Evolutionary conservation across 768 basidiomycete genomes (phyloP), one percentile per base, ranked within the genome.

Genomic region (Neoboletus brunneissimus): DNA sequence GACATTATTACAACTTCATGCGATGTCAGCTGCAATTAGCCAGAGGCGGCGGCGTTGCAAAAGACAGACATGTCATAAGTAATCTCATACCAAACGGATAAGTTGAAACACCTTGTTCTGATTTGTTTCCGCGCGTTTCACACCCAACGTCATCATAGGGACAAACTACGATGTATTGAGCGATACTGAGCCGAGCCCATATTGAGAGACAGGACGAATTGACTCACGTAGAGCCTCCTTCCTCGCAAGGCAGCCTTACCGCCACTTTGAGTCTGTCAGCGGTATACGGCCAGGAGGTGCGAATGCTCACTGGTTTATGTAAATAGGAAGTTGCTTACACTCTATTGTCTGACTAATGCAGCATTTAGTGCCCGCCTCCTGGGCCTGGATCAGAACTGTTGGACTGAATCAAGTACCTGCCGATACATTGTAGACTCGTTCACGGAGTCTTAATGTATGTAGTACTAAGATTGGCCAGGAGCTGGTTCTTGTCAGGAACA

Each of bases 11-110:
- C 40, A 59, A 55, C 47, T 64, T 45, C 42, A 29, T 32, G 43
- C 29, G 41, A 64, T 25, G 62, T 53, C 61, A 60, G 18, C 11
- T 41, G 15, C 18, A 48, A 49, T 52, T 27, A 54, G 11, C 56
- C 23, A 27, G 5, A 5, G 27, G 27, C 27, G 47, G 53, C 49
- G 61, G 61, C 61, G 49, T 25, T 59, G 20, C 11, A 38, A 38
- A 22, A n/a, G 37, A 34, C 10, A 46, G 7, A 31, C 35, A 10
- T 35, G 22, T 48, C 22, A 18, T 18, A 44, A 10, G 43, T 15
- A 18, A 16, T 44, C n/a, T 40, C 32, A 23, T n/a, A 40, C 47
- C 40, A 43, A 20, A 48, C 4, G 27, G 29, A 27, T 31, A 18
- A 15, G 27, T 38, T 38, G 48, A 27, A 45, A 3, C 23, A 16